Evolutionary conservation across 2,329 filamentous ascomycete species (phyloP).

Genomic region (Fusarium austroafricanum): DNA sequence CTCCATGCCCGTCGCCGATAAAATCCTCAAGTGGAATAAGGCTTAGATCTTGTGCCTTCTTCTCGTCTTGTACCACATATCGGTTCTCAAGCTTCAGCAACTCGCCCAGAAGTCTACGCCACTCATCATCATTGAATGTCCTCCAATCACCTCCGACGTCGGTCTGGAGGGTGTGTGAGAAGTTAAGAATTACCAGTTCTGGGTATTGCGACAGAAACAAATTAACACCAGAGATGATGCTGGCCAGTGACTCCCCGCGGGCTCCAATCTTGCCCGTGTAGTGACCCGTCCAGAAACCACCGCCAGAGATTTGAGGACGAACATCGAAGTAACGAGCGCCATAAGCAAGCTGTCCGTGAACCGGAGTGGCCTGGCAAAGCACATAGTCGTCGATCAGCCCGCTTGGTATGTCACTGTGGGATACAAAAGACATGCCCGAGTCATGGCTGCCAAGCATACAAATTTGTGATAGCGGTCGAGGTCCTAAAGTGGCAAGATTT

Average conservation of each 20-base stretch:
- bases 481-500: background rate
- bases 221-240: background rate
- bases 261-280: background rate
- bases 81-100: background rate
- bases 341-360: background rate
- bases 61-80: background rate
- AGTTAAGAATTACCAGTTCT: background rate
- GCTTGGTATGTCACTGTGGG: background rate
- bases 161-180: slow-evolving; percentile 2
- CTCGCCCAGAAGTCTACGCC: background rate
- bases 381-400: background rate
- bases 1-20: background rate
- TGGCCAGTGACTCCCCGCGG: background rate
- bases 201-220: background rate
- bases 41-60: background rate
- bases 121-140: background rate
- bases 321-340: background rate
- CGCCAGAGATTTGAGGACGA: background rate
- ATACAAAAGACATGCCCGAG: slow-evolving; percentile 1
- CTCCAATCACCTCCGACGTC: background rate
- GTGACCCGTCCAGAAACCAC: background rate
- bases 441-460: slow-evolving; percentile 1
- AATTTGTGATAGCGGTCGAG: background rate
- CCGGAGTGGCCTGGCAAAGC: background rate
- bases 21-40: background rate